Evolutionary conservation across 1,284 basidiomycete genomes (phyloP).

Genomic region (Coniophora puteana): DNA sequence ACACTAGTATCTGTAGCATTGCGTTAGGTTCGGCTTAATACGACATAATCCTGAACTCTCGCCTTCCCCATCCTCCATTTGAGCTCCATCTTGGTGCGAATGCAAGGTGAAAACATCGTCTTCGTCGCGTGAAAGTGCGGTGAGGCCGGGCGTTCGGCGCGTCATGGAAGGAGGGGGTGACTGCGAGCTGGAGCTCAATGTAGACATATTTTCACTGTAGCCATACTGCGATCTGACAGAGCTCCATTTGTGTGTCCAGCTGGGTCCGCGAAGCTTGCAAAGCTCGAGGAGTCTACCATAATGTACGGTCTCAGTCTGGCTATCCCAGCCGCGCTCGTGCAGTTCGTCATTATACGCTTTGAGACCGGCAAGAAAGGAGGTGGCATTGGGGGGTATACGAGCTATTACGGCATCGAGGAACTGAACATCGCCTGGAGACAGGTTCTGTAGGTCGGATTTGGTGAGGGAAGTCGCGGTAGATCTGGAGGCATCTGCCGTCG

Average conservation of each 20-base stretch:
- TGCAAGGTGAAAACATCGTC: constrained; percentile 43
- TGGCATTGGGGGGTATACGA: constrained; percentile 59
- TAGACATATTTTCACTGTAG: constrained; percentile 24
- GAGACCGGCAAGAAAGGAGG: constrained; percentile 72
- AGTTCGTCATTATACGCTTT: constrained; percentile 79
- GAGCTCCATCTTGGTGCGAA: constrained; percentile 38
- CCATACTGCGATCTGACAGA: constrained; percentile 57
- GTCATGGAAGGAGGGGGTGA: constrained; percentile 12
- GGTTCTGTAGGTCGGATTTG: constrained; percentile 51
- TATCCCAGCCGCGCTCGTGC: constrained; percentile 67
- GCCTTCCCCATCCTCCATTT: too few species aligned
- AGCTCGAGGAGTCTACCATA: constrained; percentile 78
- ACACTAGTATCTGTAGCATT: too few species aligned
- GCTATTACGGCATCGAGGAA: constrained; percentile 71
- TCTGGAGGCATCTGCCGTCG: constrained; percentile 41
- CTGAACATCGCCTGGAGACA: constrained; percentile 58
- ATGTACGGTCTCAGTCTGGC: constrained; percentile 73
- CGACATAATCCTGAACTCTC: too few species aligned
- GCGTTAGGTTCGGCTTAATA: too few species aligned
- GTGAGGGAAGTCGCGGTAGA: constrained; percentile 42
- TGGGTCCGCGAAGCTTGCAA: constrained; percentile 69
- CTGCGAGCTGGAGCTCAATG: constrained; percentile 14
- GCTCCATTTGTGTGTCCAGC: constrained; percentile 77
- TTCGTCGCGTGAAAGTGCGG: constrained; percentile 27
- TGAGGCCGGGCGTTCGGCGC: constrained; percentile 16